Percentiles rank a stretch among this genome's conserved stretches.
These are phyloP conservation scores for Bruguiera hainesii DNA, from an alignment of 441 rosid genomes.

Conservation along the genomic window DNA sequence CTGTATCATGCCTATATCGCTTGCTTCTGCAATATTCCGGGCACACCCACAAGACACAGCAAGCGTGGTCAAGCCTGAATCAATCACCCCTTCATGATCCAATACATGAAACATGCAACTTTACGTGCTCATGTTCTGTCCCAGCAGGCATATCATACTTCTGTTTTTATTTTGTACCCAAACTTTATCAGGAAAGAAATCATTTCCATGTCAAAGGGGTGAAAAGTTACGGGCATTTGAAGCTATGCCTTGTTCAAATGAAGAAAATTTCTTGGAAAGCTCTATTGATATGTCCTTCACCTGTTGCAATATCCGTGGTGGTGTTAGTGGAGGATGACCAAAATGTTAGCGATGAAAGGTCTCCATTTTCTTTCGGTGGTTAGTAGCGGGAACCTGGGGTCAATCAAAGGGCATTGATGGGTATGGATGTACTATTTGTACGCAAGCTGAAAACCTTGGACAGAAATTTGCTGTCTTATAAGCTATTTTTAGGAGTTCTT, in stretches of 20 bases:
- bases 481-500: constrained; percentile 19
- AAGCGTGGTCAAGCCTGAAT: constrained; percentile 65
- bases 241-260: constrained; percentile 28
- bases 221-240: constrained; percentile 22
- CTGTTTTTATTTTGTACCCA: neutral
- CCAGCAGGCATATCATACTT: neutral
- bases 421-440: constrained; percentile 26
- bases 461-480: constrained; percentile 16
- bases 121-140: constrained; percentile 7
- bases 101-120: neutral
- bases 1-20: constrained; percentile 95
- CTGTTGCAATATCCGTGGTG: constrained; percentile 14
- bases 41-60: constrained; percentile 70
- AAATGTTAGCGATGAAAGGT: constrained; percentile 25
- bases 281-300: constrained; percentile 21
- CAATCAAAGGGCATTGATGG: constrained; percentile 36
- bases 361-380: constrained; percentile 18
- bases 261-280: constrained; percentile 25
- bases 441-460: constrained; percentile 35
- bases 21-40: constrained; percentile 81
- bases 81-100: constrained; percentile 52
- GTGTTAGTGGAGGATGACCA: constrained; percentile 49
- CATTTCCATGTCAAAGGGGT: constrained; percentile 22
- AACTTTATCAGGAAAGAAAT: constrained; percentile 23
- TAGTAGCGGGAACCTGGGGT: constrained; percentile 48